phyloP scores from a whole-genome alignment of 495 filamentous ascomycete species.

The Jackrogersella minutella region DNA sequence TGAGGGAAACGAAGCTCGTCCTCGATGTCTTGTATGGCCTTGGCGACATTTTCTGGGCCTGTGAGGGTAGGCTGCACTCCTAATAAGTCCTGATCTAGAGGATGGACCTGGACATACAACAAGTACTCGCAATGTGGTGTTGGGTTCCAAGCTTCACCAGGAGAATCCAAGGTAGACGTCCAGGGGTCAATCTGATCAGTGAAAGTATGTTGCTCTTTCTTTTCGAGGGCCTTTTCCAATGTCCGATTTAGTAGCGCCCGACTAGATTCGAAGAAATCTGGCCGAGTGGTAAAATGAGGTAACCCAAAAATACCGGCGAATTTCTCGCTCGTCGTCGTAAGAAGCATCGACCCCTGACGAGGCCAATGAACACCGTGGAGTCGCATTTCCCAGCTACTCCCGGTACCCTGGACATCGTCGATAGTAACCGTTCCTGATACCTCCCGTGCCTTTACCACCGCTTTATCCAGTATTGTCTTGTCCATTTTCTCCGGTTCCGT shows the following conservation, averaged over 20 bases:
- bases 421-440: slow-evolving; percentile 72
- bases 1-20: slow-evolving; percentile 84
- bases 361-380: slow-evolving; percentile 87
- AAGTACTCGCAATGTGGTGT: slow-evolving; percentile 87
- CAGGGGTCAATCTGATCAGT: slow-evolving; percentile 60
- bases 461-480: slow-evolving; percentile 31
- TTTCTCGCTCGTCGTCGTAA: slow-evolving; percentile 91
- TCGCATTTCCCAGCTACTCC: slow-evolving; percentile 75
- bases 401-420: slow-evolving; percentile 70
- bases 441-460: slow-evolving; percentile 58
- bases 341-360: slow-evolving; percentile 73
- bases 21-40: slow-evolving; percentile 73
- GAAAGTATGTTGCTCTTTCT: slow-evolving; percentile 60
- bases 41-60: slow-evolving; percentile 45
- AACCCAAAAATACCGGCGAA: slow-evolving; percentile 88
- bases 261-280: slow-evolving; percentile 70
- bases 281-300: slow-evolving; percentile 78
- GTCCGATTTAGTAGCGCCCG: slow-evolving; percentile 75
- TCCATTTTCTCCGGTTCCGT: slow-evolving; percentile 41
- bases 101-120: slow-evolving; percentile 85
- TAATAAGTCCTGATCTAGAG: slow-evolving; percentile 56
- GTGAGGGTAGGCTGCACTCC: slow-evolving; percentile 38
- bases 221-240: slow-evolving; percentile 69
- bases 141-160: slow-evolving; percentile 64
- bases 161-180: slow-evolving; percentile 66